Evolutionary conservation across 176 grass and related monocot genomes (phyloP), one percentile per base, ranked within the genome.

Genomic region (Ampelocalamus luodianensis): DNA sequence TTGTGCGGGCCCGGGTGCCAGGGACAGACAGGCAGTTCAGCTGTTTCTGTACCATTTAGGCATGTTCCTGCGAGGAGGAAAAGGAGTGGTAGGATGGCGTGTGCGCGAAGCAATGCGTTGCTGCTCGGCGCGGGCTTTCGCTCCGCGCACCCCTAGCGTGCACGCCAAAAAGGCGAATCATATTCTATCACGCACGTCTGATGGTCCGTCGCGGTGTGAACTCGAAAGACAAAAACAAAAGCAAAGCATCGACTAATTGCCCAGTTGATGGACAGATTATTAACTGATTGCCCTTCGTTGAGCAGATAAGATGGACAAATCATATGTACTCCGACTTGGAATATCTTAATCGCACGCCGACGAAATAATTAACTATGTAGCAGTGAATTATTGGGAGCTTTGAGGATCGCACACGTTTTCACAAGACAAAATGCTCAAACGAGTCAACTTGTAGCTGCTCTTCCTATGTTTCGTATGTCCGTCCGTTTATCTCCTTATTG

Each of bases 81-180:
- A 56, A 62, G 3, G 13, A 32, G 4, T 54, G 45, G 58, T 49
- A 51, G 51, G 38, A 32, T 62, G 50, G 29, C 82, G 87, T 85
- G 77, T 80, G 87, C 27, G 61, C 60, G 34, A 66, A 85, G 77
- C 17, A 42, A 80, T 44, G 15, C 76, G 82, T 85, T 85, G 77
- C 82, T 9, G 87, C 61, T 40, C 9, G 38, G 58, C 27, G 68
- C 38, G 59, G 81, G 81, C 27, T 79, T 43, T 38, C 18, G 76
- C 82, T 73, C 5, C 67, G 34, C 75, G 60, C 76, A 79, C 75
- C 59, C 32, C 20, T 60, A 18, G 78, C 70, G 78, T 81, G 78
- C 22, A 75, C 85, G 48, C 78, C 36, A 37, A 8, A 74, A 67
- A 34, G 15, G 7, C 3, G 0, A 0, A 40, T 54, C 43, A 36